Evolutionary conservation across 2,329 filamentous ascomycete genomes (phyloP).

Genomic region (Talaromyces sp.): DNA sequence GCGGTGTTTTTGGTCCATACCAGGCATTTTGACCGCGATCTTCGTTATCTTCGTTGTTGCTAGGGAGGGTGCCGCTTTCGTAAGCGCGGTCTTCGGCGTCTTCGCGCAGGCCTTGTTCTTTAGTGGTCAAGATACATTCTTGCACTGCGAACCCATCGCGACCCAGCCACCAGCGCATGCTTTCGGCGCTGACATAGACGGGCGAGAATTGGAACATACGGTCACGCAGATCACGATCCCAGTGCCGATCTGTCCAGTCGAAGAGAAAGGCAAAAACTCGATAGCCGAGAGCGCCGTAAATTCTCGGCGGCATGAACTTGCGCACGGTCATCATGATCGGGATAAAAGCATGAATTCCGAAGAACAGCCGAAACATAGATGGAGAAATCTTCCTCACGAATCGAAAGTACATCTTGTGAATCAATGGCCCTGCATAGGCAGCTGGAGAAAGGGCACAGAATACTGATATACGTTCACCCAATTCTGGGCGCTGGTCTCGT

Average conservation of each 20-base stretch:
- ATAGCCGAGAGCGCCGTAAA: conserved; percentile 82
- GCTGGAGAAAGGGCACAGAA: conserved; percentile 90
- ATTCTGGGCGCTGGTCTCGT: conserved; percentile 80
- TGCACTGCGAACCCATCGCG: conserved; percentile 78
- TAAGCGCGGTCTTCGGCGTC: conserved; percentile 31
- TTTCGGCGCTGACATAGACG: conserved; percentile 82
- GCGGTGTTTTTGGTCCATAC: conserved; percentile 75
- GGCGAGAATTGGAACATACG: conserved; percentile 91
- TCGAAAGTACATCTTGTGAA: conserved; percentile 83
- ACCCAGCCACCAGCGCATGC: conserved; percentile 94
- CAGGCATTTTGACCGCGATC: conserved; percentile 53
- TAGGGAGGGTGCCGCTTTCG: conserved; percentile 12
- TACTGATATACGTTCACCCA: conserved; percentile 75
- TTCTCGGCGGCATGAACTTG: conserved; percentile 51
- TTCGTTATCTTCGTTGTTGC: conserved; percentile 4
- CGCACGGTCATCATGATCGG: conserved; percentile 90
- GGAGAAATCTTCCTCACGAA: conserved; percentile 81
- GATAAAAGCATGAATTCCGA: conserved; percentile 90
- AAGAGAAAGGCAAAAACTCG: conserved; percentile 86
- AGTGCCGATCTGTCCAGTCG: conserved; percentile 75
- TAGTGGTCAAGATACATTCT: conserved; percentile 78
- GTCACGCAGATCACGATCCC: conserved; percentile 72
- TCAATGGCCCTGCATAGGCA: conserved; percentile 79
- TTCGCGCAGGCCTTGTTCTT: conserved; percentile 63
- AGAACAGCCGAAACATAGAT: conserved; percentile 68